These are phyloP conservation scores for Podila epicladia DNA, from an alignment of 192 early-diverging fungal genomes.

Conservation along the genomic window DNA sequence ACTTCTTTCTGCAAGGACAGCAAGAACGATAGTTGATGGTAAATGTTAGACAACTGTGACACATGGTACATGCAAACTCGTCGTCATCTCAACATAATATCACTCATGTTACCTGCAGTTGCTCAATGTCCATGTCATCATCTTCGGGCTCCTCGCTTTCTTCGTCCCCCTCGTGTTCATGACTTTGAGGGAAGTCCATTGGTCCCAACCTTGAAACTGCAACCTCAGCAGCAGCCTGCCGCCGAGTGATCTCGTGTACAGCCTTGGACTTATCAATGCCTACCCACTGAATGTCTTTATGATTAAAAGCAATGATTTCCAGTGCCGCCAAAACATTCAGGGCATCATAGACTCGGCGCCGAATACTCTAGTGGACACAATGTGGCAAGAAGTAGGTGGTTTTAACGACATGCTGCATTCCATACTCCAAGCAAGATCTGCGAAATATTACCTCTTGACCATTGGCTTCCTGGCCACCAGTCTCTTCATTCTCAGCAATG, in stretches of 20 bases:
- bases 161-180: conserved; percentile 18
- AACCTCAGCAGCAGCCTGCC: neutral
- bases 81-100: too few species aligned
- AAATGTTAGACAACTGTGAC: too few species aligned
- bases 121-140: conserved; percentile 44
- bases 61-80: too few species aligned
- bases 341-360: conserved; percentile 77
- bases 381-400: neutral
- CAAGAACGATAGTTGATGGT: too few species aligned
- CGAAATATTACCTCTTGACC: conserved; percentile 27
- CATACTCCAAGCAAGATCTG: neutral
- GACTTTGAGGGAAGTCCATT: neutral
- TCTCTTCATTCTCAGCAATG: conserved; percentile 6
- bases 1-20: conserved; percentile 19
- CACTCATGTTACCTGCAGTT: conserved; percentile 20
- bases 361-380: conserved; percentile 65
- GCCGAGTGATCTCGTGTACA: conserved; percentile 14
- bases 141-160: conserved; percentile 46
- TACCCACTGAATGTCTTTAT: conserved; percentile 72
- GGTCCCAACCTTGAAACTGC: neutral
- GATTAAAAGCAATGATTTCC: conserved; percentile 67
- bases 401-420: neutral
- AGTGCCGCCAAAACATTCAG: conserved; percentile 74
- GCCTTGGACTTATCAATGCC: conserved; percentile 59
- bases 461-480: neutral